Conservation (phyloP, 495 filamentous ascomycete genomes). For the Podospora pseudoanserina region DNA sequence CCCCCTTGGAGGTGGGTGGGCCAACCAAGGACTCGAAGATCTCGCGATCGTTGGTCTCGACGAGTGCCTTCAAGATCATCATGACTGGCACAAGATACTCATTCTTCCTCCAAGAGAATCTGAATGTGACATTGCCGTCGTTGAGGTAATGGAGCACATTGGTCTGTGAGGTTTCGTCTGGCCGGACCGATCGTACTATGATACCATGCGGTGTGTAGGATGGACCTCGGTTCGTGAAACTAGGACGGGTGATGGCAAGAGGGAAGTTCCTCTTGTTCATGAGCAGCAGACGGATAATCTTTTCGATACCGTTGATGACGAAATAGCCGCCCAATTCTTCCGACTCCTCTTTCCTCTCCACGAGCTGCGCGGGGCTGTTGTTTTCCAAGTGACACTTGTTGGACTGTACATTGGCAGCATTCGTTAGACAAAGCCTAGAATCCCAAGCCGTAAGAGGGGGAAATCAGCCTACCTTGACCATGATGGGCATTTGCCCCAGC, state of each 20-base stretch:
- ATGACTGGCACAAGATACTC: constrained; percentile 91
- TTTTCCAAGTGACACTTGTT: constrained; percentile 87
- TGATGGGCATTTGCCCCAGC: constrained; percentile 84
- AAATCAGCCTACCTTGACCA: constrained; percentile 65
- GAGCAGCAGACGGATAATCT: constrained; percentile 88
- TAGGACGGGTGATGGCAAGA: constrained; percentile 85
- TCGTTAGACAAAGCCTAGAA: constrained; percentile 11
- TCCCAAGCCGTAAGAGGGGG: background rate
- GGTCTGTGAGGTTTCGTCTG: constrained; percentile 95
- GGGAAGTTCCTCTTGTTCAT: constrained; percentile 88
- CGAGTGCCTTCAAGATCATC: constrained; percentile 93
- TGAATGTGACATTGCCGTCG: constrained; percentile 93
- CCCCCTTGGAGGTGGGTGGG: constrained; percentile 63
- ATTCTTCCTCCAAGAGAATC: constrained; percentile 97
- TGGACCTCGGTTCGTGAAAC: constrained; percentile 78
- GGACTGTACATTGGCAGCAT: constrained; percentile 48
- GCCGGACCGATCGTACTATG: constrained; percentile 84
- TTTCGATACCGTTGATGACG: constrained; percentile 93
- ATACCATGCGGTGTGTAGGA: constrained; percentile 86
- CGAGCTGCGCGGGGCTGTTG: constrained; percentile 73
- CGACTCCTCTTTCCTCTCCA: constrained; percentile 83
- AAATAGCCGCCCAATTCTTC: constrained; percentile 94
- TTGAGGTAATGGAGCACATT: constrained; percentile 94
- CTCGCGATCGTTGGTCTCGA: constrained; percentile 93
- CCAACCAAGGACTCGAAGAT: constrained; percentile 90